Percentiles rank a stretch among this genome's conserved stretches.
phyloP scores from a whole-genome alignment of 106 monocot species.

The Allium sativum region DNA sequence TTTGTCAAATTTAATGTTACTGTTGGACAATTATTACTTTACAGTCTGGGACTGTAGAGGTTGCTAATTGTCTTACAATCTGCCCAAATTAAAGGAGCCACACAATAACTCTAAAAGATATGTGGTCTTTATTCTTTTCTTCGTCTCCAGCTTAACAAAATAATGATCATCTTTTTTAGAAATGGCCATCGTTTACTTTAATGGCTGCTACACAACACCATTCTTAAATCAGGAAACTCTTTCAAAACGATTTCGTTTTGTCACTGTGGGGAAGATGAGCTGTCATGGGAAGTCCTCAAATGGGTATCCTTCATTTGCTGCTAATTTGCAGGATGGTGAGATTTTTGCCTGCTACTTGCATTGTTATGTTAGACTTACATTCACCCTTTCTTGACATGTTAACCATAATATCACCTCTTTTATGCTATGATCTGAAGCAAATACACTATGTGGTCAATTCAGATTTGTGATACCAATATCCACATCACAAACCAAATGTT shows the following conservation, averaged over 20 bases:
- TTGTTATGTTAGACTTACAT: background rate
- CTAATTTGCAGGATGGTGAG: conserved; percentile 1
- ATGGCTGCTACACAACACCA: conserved; percentile 3
- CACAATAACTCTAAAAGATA: no score
- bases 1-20: no score
- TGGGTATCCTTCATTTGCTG: conserved; percentile 5
- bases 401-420: background rate
- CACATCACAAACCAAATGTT: background rate
- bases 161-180: no score
- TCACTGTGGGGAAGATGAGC: background rate
- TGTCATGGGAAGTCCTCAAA: conserved; percentile 5
- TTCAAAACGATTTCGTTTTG: background rate
- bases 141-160: no score
- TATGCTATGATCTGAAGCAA: no score
- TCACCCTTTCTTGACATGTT: background rate
- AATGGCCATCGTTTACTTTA: background rate
- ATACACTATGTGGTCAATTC: no score
- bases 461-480: no score
- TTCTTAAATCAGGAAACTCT: conserved; percentile 1
- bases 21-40: no score
- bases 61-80: no score
- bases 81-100: no score
- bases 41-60: no score
- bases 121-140: no score
- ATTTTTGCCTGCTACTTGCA: background rate